Evolutionary conservation across 805 yeast species (phyloP).

Genomic region (Yamadazyma laniorum): DNA sequence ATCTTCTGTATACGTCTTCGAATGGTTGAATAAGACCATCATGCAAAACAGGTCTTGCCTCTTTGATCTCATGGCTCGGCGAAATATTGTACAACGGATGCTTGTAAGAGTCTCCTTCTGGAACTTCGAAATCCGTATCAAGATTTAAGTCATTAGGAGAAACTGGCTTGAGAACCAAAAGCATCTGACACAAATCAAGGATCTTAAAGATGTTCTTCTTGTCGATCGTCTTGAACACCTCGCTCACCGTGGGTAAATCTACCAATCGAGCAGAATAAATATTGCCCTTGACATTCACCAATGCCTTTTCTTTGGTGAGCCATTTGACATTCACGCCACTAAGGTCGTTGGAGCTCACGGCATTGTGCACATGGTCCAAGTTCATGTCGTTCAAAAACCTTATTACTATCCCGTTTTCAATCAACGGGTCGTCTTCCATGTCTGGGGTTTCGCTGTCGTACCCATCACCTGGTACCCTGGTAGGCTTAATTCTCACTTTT

Average conservation of each 20-base stretch:
- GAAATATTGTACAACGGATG: conserved; percentile 41
- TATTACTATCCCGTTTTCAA: conserved; percentile 82
- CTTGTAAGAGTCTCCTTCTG: conserved; percentile 27
- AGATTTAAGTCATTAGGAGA: conserved; percentile 37
- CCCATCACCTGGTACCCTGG: conserved; percentile 87
- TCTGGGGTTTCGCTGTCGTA: conserved; percentile 97
- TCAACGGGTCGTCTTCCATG: conserved; percentile 87
- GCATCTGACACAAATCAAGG: conserved; percentile 80
- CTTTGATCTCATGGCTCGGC: conserved; percentile 39
- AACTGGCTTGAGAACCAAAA: conserved; percentile 63
- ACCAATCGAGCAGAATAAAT: conserved; percentile 80
- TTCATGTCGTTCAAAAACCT: conserved; percentile 71
- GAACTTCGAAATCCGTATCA: conserved; percentile 48
- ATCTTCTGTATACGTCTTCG: conserved; percentile 62
- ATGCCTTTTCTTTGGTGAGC: conserved; percentile 78
- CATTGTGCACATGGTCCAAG: conserved; percentile 68
- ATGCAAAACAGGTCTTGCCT: conserved; percentile 49
- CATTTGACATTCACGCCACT: conserved; percentile 73
- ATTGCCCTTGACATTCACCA: conserved; percentile 64
- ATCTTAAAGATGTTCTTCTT: conserved; percentile 85
- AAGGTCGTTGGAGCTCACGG: conserved; percentile 76
- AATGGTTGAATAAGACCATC: conserved; percentile 86
- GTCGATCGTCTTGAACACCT: conserved; percentile 85
- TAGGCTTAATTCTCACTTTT: conserved; percentile 52
- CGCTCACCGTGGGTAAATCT: conserved; percentile 87